Base-by-base conservation (phyloP, 805 yeast species). In the Kuraishia piskuri region DNA sequence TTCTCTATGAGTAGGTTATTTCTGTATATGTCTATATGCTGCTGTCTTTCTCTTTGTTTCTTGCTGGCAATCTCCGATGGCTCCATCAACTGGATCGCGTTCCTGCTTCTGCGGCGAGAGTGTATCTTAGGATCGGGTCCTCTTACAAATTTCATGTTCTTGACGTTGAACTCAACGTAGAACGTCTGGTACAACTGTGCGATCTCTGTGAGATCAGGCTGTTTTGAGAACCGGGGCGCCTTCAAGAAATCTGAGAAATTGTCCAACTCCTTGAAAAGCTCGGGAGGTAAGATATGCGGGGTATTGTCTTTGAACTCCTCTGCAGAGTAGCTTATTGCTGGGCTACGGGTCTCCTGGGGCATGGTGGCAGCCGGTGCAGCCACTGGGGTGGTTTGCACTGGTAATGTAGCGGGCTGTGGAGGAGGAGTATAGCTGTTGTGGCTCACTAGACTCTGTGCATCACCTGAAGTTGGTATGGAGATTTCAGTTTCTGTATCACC, bases 191-290 rank as follows among this genome's bases (percentile, higher is more conserved):
- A 69, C 23, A 69, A 54, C 25, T 64, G 68, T 0, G 70, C 65
- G 25, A 69, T 64, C 53, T 69, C 72, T 53, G 61, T 63, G 46
- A 66, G 60, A 12, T 71, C 69, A 48, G 68, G 58, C 0, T 73
- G 71, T 50, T 64, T 62, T n/a, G 65, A 61, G 56, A 69, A 69
- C 44, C 67, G 58, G 2, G 74, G 74, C 50, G 66, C 68, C 50
- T 68, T 65, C 22, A 69, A 59, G 46, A 61, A 69, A 49, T 60
- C 62, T 22, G 64, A 54, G 46, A 68, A 69, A 2, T 49, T 54
- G 44, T 67, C 68, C 49, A 68, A 58, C 22, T 56, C 56, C 46
- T 56, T 54, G 2, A 58, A 46, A 8, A 69, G 55, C 6, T 57
- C 57, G 1, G 56, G 51, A 0, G 73, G 73, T 9, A 50, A 68